These are phyloP conservation scores for Trifolium fragiferum DNA, from an alignment of 306 rosid species.

Conservation along the genomic window DNA sequence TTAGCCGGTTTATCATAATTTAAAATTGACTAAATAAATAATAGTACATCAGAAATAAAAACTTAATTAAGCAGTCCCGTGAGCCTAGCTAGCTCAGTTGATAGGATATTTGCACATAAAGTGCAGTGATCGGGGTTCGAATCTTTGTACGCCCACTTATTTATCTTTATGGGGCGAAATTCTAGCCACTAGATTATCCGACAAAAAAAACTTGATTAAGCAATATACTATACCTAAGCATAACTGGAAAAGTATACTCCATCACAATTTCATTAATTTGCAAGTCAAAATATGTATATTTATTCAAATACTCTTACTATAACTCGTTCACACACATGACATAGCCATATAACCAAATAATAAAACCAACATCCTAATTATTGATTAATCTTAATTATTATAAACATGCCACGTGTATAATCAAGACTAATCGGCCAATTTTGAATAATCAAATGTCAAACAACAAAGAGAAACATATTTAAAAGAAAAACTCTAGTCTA, in stretches of 20 bases:
- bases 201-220: too few species aligned
- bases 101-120: too few species aligned
- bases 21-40: background rate
- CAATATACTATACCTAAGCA: background rate
- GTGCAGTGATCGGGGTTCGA: too few species aligned
- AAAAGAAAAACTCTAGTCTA: background rate
- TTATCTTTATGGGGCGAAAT: too few species aligned
- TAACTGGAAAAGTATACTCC: background rate
- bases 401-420: background rate
- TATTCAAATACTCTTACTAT: background rate
- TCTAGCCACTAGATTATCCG: too few species aligned
- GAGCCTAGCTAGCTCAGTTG: too few species aligned
- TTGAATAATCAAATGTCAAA: conserved; percentile 42
- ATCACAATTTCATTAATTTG: conserved; percentile 22
- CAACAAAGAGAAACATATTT: background rate
- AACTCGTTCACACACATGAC: too few species aligned
- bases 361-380: background rate
- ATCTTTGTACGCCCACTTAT: too few species aligned
- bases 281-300: conserved; percentile 33
- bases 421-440: background rate
- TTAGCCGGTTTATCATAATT: background rate
- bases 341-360: background rate
- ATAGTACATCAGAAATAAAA: conserved; percentile 18
- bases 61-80: background rate
- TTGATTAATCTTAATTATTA: too few species aligned